Evolutionary conservation across 305 asterid genomes (phyloP).

Genomic region (Vinca major): DNA sequence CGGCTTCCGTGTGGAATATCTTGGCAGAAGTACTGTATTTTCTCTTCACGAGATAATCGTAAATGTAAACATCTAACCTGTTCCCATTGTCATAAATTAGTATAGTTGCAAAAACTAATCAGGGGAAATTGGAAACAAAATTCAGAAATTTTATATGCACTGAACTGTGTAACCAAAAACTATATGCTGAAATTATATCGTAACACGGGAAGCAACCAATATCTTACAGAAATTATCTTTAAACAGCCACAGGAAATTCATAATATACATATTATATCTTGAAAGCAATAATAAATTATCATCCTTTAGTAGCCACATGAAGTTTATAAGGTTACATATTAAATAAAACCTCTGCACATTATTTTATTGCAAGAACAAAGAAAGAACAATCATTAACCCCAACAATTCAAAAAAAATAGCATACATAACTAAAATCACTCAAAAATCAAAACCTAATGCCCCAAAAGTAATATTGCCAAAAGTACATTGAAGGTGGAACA

Average conservation of each 20-base stretch:
- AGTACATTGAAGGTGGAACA: neutral
- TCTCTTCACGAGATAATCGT: conserved; percentile 36
- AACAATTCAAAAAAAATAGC: neutral
- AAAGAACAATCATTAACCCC: too few species aligned
- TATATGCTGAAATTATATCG: neutral
- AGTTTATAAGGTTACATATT: neutral
- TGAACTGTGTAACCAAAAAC: neutral
- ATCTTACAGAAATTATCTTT: neutral
- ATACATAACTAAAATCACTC: neutral
- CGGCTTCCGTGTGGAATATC: conserved; percentile 29
- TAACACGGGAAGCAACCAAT: neutral
- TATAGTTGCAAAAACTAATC: neutral
- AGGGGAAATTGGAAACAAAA: neutral
- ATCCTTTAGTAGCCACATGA: neutral
- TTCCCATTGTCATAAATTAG: neutral
- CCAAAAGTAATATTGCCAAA: neutral
- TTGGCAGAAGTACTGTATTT: conserved; percentile 28
- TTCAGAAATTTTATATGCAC: neutral
- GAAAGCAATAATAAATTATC: neutral
- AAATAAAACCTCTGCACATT: neutral
- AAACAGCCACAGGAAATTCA: neutral
- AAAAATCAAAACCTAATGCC: neutral
- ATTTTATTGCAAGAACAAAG: neutral
- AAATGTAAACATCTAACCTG: conserved; percentile 38
- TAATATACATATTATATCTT: too few species aligned